phyloP scores from a whole-genome alignment of 2,329 filamentous ascomycete genomes.

The Claviceps sorghi region DNA sequence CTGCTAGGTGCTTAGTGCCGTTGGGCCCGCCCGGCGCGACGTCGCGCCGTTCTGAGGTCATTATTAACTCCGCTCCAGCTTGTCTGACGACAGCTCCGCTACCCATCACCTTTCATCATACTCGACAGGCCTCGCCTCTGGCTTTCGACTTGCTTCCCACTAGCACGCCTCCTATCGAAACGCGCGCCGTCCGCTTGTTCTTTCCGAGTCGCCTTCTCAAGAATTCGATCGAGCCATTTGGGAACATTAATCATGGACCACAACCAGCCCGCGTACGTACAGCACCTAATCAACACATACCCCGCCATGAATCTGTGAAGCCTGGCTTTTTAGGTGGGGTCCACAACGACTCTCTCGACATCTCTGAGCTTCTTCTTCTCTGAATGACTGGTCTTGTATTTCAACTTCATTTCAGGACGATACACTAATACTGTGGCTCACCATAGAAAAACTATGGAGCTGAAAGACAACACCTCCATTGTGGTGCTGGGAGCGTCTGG shows the following conservation, averaged over 20 bases:
- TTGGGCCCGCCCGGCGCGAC: not conserved
- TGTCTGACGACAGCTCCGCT: slow-evolving; percentile 4
- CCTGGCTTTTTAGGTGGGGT: slow-evolving; percentile 4
- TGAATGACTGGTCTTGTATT: not conserved
- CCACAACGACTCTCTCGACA: not conserved
- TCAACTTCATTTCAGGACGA: not conserved
- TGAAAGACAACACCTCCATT: slow-evolving; percentile 97
- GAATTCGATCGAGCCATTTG: slow-evolving; percentile 5
- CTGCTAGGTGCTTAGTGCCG: not conserved
- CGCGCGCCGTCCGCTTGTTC: not conserved
- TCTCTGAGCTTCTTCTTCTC: not conserved
- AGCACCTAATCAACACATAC: slow-evolving; percentile 1
- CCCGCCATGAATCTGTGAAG: slow-evolving; percentile 6
- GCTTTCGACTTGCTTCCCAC: not conserved
- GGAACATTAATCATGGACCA: slow-evolving; percentile 8
- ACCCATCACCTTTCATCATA: slow-evolving; percentile 4
- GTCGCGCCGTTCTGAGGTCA: slow-evolving; percentile 5
- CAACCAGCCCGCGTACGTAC: slow-evolving; percentile 7
- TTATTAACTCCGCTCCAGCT: slow-evolving; percentile 9
- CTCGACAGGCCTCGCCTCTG: not conserved
- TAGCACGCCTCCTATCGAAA: not conserved
- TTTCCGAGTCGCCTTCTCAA: not conserved
- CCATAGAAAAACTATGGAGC: slow-evolving; percentile 60
- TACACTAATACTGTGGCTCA: slow-evolving; percentile 5
- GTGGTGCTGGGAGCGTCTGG: slow-evolving; percentile 94